A percentile compares a stretch with the other conserved stretches of the same genome.
phyloP scores from a whole-genome alignment of 2,329 filamentous ascomycete genomes.

The Pseudogymnoascus sp. region DNA sequence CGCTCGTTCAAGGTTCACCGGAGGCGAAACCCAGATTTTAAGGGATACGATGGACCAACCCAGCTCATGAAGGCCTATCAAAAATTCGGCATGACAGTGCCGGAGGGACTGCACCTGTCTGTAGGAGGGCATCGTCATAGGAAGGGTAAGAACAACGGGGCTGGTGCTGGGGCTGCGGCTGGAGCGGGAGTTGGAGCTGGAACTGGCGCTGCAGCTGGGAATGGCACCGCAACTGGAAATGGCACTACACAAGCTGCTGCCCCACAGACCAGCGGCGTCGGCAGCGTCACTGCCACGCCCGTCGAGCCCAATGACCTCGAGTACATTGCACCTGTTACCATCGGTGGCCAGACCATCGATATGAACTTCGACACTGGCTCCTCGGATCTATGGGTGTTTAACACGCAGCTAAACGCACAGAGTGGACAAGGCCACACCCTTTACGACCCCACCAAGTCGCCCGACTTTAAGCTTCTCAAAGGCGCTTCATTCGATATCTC shows the following conservation, averaged over 20 bases:
- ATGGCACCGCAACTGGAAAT: conserved; percentile 5
- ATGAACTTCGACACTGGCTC: conserved; percentile 30
- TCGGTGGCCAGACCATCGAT: conserved; percentile 27
- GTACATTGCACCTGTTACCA: conserved; percentile 23
- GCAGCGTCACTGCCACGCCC: conserved; percentile 56
- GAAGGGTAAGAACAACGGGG: background rate
- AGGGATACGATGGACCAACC: conserved; percentile 46
- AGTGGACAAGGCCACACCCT: conserved; percentile 25
- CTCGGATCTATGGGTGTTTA: conserved; percentile 32
- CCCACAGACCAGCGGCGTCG: conserved; percentile 35
- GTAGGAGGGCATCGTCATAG: background rate
- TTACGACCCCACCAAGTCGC: conserved; percentile 26
- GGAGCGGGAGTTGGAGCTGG: conserved; percentile 12
- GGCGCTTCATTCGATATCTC: conserved; percentile 29
- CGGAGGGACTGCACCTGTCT: conserved; percentile 29
- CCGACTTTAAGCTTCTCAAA: conserved; percentile 21
- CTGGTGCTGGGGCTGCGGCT: background rate
- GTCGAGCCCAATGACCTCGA: conserved; percentile 34
- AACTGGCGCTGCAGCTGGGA: conserved; percentile 1
- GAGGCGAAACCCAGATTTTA: conserved; percentile 37
- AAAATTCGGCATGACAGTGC: conserved; percentile 55
- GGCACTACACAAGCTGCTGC: conserved; percentile 19
- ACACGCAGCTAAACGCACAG: conserved; percentile 24
- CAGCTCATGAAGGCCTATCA: conserved; percentile 54
- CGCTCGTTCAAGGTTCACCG: conserved; percentile 28